These are phyloP conservation scores for Eutrema heterophyllum DNA, from an alignment of 345 rosid genomes.

Conservation along the genomic window DNA sequence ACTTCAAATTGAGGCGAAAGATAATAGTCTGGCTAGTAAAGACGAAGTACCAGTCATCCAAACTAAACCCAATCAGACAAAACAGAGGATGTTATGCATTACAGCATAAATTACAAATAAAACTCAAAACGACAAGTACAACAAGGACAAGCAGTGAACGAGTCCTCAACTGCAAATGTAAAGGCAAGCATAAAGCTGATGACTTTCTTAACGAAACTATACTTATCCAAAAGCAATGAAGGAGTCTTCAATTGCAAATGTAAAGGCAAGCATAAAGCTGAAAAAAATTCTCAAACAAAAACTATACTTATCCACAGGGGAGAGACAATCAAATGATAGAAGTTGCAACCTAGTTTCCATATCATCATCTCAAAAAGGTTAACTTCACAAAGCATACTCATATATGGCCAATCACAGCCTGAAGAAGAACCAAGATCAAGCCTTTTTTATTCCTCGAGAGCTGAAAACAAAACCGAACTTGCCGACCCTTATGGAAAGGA, in stretches of 20 bases:
- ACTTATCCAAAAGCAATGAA: not conserved
- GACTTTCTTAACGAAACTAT: not conserved
- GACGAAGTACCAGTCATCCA: not conserved
- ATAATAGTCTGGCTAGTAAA: not conserved
- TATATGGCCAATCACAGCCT: not conserved
- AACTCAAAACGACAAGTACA: not conserved
- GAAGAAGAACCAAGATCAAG: not conserved
- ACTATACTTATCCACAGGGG: not conserved
- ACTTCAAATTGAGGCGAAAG: slow-evolving; percentile 1
- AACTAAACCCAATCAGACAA: not conserved
- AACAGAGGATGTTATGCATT: not conserved
- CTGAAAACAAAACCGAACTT: not conserved
- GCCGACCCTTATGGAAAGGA: not conserved
- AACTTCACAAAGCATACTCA: not conserved
- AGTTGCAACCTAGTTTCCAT: not conserved
- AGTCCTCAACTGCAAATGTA: not conserved
- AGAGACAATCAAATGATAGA: not conserved
- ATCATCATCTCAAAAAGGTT: slow-evolving; percentile 4
- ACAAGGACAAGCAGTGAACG: not conserved
- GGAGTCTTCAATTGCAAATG: not conserved
- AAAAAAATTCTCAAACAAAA: not conserved
- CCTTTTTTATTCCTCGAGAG: not conserved
- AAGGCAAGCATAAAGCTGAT: not conserved
- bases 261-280: slow-evolving; percentile 1
- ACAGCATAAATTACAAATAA: not conserved